Evolutionary conservation across 2,329 filamentous ascomycete genomes (phyloP).

Genomic region (Cladophialophora psammophila): DNA sequence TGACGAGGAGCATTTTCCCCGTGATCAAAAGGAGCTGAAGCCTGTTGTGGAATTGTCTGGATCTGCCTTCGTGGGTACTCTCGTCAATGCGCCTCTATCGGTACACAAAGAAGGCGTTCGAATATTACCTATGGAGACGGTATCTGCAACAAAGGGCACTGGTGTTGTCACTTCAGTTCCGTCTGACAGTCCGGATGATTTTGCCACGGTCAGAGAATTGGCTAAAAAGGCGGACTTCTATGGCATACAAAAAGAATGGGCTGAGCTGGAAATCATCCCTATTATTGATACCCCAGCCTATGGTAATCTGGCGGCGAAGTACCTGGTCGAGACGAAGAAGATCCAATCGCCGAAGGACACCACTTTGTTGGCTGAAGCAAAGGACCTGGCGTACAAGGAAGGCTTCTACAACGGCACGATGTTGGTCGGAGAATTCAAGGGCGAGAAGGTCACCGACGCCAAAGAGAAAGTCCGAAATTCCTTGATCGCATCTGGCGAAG

Average conservation of each 20-base stretch:
- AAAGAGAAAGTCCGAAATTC: constrained; percentile 84
- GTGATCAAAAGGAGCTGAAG: constrained; percentile 73
- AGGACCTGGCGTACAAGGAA: constrained; percentile 96
- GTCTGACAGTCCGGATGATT: constrained; percentile 95
- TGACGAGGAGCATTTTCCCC: constrained; percentile 54
- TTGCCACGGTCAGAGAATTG: constrained; percentile 84
- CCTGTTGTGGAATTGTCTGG: constrained; percentile 78
- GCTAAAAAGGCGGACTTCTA: constrained; percentile 97
- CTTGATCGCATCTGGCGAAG: constrained; percentile 77
- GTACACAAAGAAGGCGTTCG: constrained; percentile 82
- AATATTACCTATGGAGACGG: constrained; percentile 93
- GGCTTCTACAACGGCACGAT: constrained; percentile 96
- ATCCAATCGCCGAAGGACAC: constrained; percentile 96
- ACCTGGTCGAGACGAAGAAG: constrained; percentile 89
- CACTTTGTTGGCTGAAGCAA: constrained; percentile 88
- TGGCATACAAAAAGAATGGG: constrained; percentile 96
- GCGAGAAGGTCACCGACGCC: constrained; percentile 82
- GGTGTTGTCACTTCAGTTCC: constrained; percentile 96
- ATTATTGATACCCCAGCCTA: constrained; percentile 90
- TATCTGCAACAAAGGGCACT: constrained; percentile 91
- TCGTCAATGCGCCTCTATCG: constrained; percentile 88
- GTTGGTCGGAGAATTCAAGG: constrained; percentile 85
- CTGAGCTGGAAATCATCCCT: constrained; percentile 84
- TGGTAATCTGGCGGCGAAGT: constrained; percentile 81
- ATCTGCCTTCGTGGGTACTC: constrained; percentile 82